phyloP scores from a whole-genome alignment of 306 rosid species.

The Begonia peltatifolia region DNA sequence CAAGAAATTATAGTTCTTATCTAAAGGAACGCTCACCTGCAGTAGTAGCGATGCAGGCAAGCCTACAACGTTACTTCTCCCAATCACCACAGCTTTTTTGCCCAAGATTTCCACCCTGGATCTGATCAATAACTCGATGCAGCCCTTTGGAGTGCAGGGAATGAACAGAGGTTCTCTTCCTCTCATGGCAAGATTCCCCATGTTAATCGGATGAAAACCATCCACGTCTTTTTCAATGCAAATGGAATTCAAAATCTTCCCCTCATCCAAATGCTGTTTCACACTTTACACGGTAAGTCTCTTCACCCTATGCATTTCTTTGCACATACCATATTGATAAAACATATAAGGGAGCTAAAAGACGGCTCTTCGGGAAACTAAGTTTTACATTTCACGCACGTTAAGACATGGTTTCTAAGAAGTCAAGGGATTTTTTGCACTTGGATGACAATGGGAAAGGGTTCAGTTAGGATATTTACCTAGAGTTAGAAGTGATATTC shows the following conservation, averaged over 20 bases:
- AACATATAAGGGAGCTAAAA: no score
- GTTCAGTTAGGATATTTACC: no score
- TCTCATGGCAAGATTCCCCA: constrained; percentile 72
- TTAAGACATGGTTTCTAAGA: no score
- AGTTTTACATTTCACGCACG: no score
- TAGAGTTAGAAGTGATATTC: no score
- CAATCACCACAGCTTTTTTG: constrained; percentile 79
- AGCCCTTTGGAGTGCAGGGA: constrained; percentile 89
- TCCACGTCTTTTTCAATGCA: constrained; percentile 78
- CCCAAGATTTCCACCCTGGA: constrained; percentile 66
- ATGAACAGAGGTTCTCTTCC: constrained; percentile 83
- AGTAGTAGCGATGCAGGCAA: constrained; percentile 69
- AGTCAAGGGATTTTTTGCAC: no score
- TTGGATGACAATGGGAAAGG: no score
- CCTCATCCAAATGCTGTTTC: constrained; percentile 76
- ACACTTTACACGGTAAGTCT: background rate
- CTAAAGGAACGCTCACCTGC: constrained; percentile 36
- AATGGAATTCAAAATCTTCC: constrained; percentile 34
- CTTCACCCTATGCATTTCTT: background rate
- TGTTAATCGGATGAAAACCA: constrained; percentile 78
- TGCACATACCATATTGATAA: background rate
- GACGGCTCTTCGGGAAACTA: no score
- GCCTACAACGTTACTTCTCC: constrained; percentile 87
- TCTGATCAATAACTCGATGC: constrained; percentile 76
- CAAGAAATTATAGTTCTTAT: background rate